Base-by-base conservation (phyloP, 139 green algal genomes). In the Chlamydomonas schloesseri region DNA sequence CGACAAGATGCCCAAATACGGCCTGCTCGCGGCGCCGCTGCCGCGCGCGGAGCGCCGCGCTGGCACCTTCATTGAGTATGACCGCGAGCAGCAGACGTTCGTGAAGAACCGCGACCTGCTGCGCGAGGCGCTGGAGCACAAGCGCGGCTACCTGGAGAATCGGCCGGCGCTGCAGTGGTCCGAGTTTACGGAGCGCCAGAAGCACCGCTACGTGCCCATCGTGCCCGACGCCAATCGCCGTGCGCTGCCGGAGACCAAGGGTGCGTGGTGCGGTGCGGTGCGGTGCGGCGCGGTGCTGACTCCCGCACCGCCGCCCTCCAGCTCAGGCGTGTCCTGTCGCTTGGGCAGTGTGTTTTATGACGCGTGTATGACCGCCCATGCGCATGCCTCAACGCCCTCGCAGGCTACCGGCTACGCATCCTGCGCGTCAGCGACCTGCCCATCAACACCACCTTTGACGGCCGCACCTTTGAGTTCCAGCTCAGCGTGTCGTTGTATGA, bases 401-500 rank as follows among this genome's bases (percentile, higher is more conserved):
- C 74, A 82, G 89, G 88, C 31, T 92, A 93, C 86, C 60, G 89
- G 2, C 68, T 95, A 55, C 83, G 87, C 31, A 88, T 94, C 20
- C 72, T 80, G 26, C 76, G 74, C 21, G 82, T 94, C 33, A 81
- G 74, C 23, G 82, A 91, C 82, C 71, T 95, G 70, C 93, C 92
- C 36, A 88, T 92, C 67, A 88, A 93, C 73, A 80, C 70, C 36
- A 90, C 86, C 57, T 90, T 78, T 29, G 82, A 88, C 37, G 90
- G 89, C 60, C 80, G 89, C 34, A 87, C 67, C 24, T 94, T 94
- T 68, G 92, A 95, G 64, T 89, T 96, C 73, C 88, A 92, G 87
- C 83, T 95, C 60, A 88, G 90, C 23, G 90, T 96, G 0, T 93
- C 89, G 3, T 83, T 96, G 69, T 96, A 88, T 76, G 93, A 96